These are phyloP conservation scores for Aplosporella prunicola DNA, from an alignment of 2,329 filamentous ascomycete species.

Conservation along the genomic window DNA sequence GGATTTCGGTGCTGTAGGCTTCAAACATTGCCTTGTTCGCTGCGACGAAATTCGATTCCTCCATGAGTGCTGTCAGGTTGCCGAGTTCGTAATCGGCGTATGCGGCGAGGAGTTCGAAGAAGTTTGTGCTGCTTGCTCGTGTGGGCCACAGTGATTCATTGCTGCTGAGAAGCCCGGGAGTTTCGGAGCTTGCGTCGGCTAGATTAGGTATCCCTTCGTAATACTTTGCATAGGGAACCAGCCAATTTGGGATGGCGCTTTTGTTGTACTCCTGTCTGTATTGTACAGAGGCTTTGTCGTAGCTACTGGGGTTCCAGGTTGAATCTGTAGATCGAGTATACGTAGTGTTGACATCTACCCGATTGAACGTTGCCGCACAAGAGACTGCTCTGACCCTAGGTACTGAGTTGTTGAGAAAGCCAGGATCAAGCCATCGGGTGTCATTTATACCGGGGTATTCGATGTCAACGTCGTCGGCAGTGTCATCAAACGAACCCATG, in stretches of 20 bases:
- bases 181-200: too few relatives aligned
- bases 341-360: slow-evolving; percentile 3
- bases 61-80: neutral
- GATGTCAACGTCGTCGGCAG: too few relatives aligned
- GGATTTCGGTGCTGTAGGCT: slow-evolving; percentile 4
- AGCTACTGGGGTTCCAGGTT: slow-evolving; percentile 6
- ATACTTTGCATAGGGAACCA: slow-evolving; percentile 5
- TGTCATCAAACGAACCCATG: too few relatives aligned
- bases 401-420: neutral
- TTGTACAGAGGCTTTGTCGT: neutral
- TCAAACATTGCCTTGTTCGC: neutral
- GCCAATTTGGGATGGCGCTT: slow-evolving; percentile 1
- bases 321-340: neutral
- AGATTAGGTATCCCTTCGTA: neutral
- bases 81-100: neutral
- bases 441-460: too few relatives aligned
- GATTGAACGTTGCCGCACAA: slow-evolving; percentile 6
- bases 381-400: neutral
- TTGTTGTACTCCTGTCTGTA: neutral
- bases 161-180: slow-evolving; percentile 1
- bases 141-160: slow-evolving; percentile 2
- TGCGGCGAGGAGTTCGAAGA: slow-evolving; percentile 7
- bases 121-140: slow-evolving; percentile 5
- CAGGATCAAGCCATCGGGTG: too few relatives aligned
- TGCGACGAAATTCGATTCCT: neutral